Base-by-base conservation (phyloP, 495 filamentous ascomycete genomes). In the Penicillium arizonense region DNA sequence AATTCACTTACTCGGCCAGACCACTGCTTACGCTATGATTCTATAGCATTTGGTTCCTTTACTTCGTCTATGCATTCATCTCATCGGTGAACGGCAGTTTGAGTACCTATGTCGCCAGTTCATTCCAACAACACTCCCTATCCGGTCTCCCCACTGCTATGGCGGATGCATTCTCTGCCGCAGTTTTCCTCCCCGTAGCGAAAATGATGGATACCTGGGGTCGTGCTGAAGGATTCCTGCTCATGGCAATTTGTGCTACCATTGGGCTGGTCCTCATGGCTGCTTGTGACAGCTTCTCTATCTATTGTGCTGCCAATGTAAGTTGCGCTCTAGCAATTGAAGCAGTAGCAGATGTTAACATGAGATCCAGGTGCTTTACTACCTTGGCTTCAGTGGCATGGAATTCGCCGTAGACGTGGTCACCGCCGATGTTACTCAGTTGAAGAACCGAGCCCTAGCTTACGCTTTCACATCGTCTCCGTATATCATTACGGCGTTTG, bases 201-300 rank as follows among this genome's bases (percentile, higher is more conserved):
- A 87, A 88, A 64, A 68, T 88, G 42, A 67, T 87, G 55, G 83
- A 89, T 58, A 68, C 85, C 21, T 88, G 80, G 76, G 86, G 84
- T 48, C 61, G 82, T 63, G 50, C 79, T 57, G 61, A 77, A 45
- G 74, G 71, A 28, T 86, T 84, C 59, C 73, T 63, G 8, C 26
- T 79, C 43, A 70, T 72, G 68, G 58, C 71, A 0, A n/a, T 58
- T 10, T 57, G 69, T 35, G 57, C 65, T 2, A 72, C 67, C 1
- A 11, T 77, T 20, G 77, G 77, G 2, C 44, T 79, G 41, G 58
- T 80, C 42, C 59, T 80, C 52, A 78, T 80, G 74, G 78, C 78
- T 11, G 62, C 52, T 4, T 79, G 75, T 55, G 63, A 77, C 24
- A 71, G 72, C 34, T 69, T 80, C 21, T 38, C 69, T 12, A 67